phyloP scores from a whole-genome alignment of 1,139 yeast genomes.

The Geotrichum cucujoidarum region DNA sequence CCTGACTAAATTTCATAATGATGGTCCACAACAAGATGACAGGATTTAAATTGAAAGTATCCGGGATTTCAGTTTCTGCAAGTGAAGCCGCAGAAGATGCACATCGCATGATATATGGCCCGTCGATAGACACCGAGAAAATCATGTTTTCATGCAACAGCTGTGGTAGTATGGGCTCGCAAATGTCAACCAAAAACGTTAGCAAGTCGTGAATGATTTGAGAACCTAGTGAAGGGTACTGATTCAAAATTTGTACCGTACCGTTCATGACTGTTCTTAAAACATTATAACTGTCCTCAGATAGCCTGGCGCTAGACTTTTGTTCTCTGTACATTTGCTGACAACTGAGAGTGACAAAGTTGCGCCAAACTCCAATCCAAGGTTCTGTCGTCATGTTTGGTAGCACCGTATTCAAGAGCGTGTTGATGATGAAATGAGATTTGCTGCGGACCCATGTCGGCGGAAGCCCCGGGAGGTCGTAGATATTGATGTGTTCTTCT shows the following conservation, averaged over 20 bases:
- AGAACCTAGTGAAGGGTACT: background rate
- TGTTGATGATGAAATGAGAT: slow-evolving; percentile 2
- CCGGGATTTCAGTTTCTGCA: background rate
- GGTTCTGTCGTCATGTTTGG: no score
- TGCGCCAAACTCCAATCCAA: background rate
- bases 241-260: slow-evolving; percentile 2
- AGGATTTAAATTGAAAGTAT: slow-evolving; percentile 5
- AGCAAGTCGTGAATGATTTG: background rate
- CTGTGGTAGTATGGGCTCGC: background rate
- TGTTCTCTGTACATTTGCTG: background rate
- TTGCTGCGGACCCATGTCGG: slow-evolving; percentile 2
- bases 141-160: background rate
- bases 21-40: slow-evolving; percentile 4
- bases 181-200: background rate
- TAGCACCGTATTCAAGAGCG: no score
- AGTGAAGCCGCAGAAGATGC: background rate
- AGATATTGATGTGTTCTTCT: background rate
- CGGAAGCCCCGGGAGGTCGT: slow-evolving; percentile 1
- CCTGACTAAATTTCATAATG: slow-evolving; percentile 2
- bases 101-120: slow-evolving; percentile 4
- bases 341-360: slow-evolving; percentile 2
- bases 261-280: slow-evolving; percentile 8
- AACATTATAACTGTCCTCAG: slow-evolving; percentile 7
- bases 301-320: background rate
- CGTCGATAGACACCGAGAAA: background rate